Evolutionary conservation across 305 asterid genomes (phyloP).

Genomic region (Fraxinus platypoda): DNA sequence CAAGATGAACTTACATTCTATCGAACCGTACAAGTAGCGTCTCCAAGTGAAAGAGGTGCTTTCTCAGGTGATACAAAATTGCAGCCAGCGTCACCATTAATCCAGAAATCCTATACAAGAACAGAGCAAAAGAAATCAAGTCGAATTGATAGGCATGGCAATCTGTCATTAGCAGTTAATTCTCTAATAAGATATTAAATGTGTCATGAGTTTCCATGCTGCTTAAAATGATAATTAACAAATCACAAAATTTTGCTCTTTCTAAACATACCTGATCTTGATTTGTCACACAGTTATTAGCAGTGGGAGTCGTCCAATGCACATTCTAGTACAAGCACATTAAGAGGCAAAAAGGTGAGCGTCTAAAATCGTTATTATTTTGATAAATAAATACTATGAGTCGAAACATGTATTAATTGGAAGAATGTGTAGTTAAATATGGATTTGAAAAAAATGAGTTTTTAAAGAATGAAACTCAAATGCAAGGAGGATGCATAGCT

Average conservation of each 20-base stretch:
- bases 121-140: background rate
- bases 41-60: slow-evolving; percentile 65
- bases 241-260: background rate
- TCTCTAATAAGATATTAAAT: background rate
- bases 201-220: background rate
- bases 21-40: slow-evolving; percentile 30
- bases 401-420: background rate
- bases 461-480: too few relatives aligned
- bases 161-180: background rate
- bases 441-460: too few relatives aligned
- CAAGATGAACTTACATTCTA: slow-evolving; percentile 20
- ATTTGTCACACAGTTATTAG: background rate
- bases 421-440: background rate
- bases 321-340: background rate
- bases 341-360: background rate
- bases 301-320: background rate
- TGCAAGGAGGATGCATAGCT: too few relatives aligned
- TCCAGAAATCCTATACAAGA: slow-evolving; percentile 60
- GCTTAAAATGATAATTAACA: background rate
- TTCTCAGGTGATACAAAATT: slow-evolving; percentile 49
- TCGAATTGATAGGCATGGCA: background rate
- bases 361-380: background rate
- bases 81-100: slow-evolving; percentile 65
- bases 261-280: background rate
- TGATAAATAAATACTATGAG: background rate